phyloP scores from a whole-genome alignment of 257 asterid species.

The Nicotiana undulata region DNA sequence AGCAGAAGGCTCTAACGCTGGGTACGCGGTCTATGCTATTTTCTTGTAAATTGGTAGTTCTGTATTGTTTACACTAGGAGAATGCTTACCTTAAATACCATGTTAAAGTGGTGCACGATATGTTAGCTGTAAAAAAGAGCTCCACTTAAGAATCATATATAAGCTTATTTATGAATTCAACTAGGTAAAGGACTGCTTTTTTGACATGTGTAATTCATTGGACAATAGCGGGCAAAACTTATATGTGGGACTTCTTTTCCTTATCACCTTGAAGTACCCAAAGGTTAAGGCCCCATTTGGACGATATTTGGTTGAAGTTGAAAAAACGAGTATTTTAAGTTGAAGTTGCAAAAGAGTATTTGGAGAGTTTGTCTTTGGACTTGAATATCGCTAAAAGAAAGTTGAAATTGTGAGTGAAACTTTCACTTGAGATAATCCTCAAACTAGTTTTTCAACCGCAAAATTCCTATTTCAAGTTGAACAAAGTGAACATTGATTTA shows the following conservation, averaged over 20 bases:
- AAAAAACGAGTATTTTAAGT: background rate
- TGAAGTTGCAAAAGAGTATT: too few species aligned
- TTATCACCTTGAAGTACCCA: background rate
- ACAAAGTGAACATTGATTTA: too few species aligned
- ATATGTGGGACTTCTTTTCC: background rate
- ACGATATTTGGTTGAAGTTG: background rate
- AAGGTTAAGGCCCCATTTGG: background rate
- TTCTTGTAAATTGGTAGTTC: background rate
- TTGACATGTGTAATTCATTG: background rate
- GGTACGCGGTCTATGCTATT: constrained; percentile 32
- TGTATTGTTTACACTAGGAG: background rate
- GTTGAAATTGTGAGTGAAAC: too few species aligned
- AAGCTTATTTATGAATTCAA: background rate
- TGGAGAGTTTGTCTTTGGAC: too few species aligned
- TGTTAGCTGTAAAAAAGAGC: background rate
- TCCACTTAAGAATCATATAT: background rate
- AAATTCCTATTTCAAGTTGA: too few species aligned
- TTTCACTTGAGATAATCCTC: too few species aligned
- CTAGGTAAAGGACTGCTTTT: background rate
- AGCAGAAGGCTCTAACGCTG: constrained; percentile 72
- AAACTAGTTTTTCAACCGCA: too few species aligned
- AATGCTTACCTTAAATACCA: background rate
- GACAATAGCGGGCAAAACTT: background rate
- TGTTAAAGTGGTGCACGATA: background rate
- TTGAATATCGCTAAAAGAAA: too few species aligned